Conservation (phyloP, 2,329 filamentous ascomycete genomes). For the Rhytidhysteron rufulum region DNA sequence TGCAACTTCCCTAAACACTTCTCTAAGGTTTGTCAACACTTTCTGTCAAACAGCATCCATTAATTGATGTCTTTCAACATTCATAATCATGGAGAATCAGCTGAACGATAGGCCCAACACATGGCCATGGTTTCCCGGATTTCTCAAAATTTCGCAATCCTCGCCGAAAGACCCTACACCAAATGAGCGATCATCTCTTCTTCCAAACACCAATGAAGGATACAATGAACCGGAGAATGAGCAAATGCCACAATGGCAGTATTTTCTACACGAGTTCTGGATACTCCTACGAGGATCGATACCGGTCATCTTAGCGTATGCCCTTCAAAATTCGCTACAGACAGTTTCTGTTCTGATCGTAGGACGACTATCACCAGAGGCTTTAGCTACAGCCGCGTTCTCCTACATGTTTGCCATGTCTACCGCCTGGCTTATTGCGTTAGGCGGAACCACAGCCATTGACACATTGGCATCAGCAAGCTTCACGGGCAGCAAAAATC, state of each 20-base stretch:
- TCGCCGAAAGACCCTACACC: slow-evolving; percentile 15
- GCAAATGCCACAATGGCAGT: slow-evolving; percentile 28
- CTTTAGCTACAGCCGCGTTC: slow-evolving; percentile 77
- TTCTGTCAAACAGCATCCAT: slow-evolving; percentile 14
- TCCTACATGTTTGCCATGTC: slow-evolving; percentile 94
- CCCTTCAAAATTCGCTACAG: slow-evolving; percentile 80
- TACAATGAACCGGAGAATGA: slow-evolving; percentile 38
- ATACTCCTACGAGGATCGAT: slow-evolving; percentile 65
- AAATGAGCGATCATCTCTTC: slow-evolving; percentile 41
- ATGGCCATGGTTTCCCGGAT: slow-evolving; percentile 26
- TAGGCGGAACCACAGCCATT: slow-evolving; percentile 81
- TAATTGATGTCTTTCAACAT: slow-evolving; percentile 11
- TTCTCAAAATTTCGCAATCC: slow-evolving; percentile 19
- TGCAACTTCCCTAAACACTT: too few relatives aligned
- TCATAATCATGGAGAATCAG: slow-evolving; percentile 26
- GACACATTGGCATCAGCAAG: slow-evolving; percentile 80
- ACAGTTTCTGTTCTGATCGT: slow-evolving; percentile 79
- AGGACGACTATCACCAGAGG: slow-evolving; percentile 73
- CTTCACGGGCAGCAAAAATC: slow-evolving; percentile 77
- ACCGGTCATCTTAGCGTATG: slow-evolving; percentile 80
- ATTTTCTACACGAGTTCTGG: slow-evolving; percentile 58
- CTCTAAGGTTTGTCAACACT: too few relatives aligned
- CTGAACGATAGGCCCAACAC: slow-evolving; percentile 8
- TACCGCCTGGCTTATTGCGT: slow-evolving; percentile 79
- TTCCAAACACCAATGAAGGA: slow-evolving; percentile 36